Conservation (phyloP, 495 filamentous ascomycete species). For the Cladorrhinum samala region DNA sequence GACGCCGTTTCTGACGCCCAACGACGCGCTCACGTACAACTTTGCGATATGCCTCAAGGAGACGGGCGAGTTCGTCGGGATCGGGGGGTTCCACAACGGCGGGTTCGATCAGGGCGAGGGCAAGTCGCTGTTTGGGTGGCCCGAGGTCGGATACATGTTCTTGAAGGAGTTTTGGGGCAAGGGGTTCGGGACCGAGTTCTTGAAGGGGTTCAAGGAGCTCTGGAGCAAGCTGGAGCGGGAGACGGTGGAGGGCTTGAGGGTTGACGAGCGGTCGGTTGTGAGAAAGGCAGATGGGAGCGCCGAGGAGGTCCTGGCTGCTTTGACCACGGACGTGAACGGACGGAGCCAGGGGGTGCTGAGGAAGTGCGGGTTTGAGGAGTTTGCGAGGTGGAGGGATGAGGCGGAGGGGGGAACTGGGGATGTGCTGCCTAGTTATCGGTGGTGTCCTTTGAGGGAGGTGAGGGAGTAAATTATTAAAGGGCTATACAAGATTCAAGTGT, state of each 20-base stretch:
- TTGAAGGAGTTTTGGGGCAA: conserved; percentile 38
- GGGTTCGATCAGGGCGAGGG: too few species aligned
- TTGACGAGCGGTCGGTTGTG: conserved; percentile 21
- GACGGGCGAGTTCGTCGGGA: conserved; percentile 34
- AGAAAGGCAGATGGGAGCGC: conserved; percentile 14
- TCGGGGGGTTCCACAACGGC: conserved; percentile 29
- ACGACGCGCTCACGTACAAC: conserved; percentile 28
- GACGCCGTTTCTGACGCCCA: conserved; percentile 25
- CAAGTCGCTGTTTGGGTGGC: conserved; percentile 35
- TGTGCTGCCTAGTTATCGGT: conserved; percentile 18
- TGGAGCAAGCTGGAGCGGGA: conserved; percentile 37
- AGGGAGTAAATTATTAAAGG: background rate
- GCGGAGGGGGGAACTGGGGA: background rate
- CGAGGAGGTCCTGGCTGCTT: conserved; percentile 26
- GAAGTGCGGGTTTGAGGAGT: conserved; percentile 35
- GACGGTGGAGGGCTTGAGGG: conserved; percentile 22
- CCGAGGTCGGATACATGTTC: conserved; percentile 46
- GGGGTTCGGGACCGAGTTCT: conserved; percentile 42
- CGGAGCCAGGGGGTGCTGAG: conserved; percentile 33
- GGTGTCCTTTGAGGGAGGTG: conserved; percentile 9
- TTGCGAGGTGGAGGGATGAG: conserved; percentile 21
- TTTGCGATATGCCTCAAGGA: conserved; percentile 35
- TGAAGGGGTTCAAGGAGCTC: conserved; percentile 30
- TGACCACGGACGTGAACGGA: conserved; percentile 28
- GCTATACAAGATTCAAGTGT: background rate